These are phyloP conservation scores for Botryotinia narcissicola DNA, from an alignment of 2,329 filamentous ascomycete genomes.

Conservation along the genomic window DNA sequence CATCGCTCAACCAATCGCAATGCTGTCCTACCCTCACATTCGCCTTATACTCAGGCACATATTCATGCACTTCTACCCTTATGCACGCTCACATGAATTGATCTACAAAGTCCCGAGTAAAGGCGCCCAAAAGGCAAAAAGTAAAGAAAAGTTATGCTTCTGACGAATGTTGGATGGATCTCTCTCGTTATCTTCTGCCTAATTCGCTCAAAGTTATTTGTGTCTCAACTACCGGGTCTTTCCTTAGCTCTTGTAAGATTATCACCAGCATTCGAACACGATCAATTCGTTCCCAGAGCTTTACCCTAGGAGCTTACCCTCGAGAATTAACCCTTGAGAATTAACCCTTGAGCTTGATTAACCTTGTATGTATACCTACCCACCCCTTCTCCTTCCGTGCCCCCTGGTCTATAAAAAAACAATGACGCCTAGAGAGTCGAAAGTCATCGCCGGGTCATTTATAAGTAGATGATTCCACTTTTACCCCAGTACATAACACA, in stretches of 20 bases:
- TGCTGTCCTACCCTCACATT: not conserved
- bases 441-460: conserved; percentile 10
- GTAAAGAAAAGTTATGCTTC: not conserved
- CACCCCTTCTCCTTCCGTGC: no score
- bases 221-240: conserved; percentile 6
- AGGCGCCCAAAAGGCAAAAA: not conserved
- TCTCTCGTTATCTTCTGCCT: not conserved
- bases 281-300: not conserved
- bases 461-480: conserved; percentile 7
- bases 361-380: not conserved
- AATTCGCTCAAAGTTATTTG: not conserved
- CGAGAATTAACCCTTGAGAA: not conserved
- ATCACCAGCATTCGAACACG: not conserved
- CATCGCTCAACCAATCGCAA: not conserved
- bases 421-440: conserved; percentile 6
- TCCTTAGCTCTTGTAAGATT: not conserved
- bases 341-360: not conserved
- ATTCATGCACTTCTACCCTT: not conserved
- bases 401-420: not conserved
- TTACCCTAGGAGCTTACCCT: no score
- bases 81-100: not conserved
- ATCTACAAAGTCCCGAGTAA: not conserved
- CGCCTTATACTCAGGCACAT: not conserved
- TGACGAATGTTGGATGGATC: not conserved
- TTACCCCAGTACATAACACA: conserved; percentile 15